Percentiles rank a stretch among this genome's conserved stretches.
Evolutionary conservation across 2,329 filamentous ascomycete species (phyloP).

Genomic region (Alternaria triticimaculans): DNA sequence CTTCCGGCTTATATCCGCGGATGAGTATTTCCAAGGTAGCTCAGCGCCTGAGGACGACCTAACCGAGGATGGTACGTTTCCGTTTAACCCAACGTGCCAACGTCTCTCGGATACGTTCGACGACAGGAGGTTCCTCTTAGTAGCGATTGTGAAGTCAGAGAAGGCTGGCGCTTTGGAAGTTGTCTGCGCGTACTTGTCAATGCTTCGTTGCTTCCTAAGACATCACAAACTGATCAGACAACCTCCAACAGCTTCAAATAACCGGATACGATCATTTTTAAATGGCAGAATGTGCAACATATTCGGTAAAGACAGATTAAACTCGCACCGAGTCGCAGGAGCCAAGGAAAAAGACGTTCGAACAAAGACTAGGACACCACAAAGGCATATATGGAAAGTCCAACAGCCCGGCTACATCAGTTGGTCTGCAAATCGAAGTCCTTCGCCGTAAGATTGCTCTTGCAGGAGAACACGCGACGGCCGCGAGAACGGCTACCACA

Average conservation of each 20-base stretch:
- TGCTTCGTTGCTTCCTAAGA: background rate
- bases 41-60: background rate
- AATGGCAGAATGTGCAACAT: background rate
- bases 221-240: background rate
- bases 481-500: background rate
- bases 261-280: background rate
- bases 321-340: background rate
- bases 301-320: background rate
- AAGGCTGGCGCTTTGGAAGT: background rate
- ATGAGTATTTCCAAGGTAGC: background rate
- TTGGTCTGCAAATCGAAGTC: background rate
- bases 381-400: background rate
- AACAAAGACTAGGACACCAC: background rate
- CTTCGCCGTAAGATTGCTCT: background rate
- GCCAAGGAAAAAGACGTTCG: background rate
- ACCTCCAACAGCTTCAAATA: background rate
- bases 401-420: background rate
- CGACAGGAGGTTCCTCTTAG: background rate
- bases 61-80: background rate
- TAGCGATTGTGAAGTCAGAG: background rate
- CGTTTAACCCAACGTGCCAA: background rate
- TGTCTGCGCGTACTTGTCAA: background rate
- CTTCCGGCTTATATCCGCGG: background rate
- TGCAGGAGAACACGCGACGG: background rate
- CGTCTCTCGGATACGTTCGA: background rate